phyloP scores from a whole-genome alignment of 164 flowering plant species.

The Macadamia tetraphylla region DNA sequence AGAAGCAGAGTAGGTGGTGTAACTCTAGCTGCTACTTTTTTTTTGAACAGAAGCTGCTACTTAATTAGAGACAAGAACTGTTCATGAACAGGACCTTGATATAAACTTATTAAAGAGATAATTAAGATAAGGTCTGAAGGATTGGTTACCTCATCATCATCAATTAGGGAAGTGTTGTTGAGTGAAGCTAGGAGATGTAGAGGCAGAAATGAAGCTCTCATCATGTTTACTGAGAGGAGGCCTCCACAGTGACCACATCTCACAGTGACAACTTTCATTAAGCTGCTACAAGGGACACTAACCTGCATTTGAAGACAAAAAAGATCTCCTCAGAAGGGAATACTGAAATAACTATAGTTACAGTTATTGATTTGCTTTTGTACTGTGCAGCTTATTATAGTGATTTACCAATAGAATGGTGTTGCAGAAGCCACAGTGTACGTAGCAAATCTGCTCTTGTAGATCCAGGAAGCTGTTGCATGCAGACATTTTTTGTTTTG shows the following conservation, averaged over 20 bases:
- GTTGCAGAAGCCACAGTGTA: neutral
- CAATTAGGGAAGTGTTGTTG: neutral
- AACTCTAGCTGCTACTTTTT: too few relatives aligned
- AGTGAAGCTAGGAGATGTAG: conserved; percentile 57
- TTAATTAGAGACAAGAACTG: too few relatives aligned
- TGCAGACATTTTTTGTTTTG: too few relatives aligned
- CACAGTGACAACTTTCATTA: conserved; percentile 68
- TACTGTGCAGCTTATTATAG: neutral
- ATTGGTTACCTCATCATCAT: conserved; percentile 21
- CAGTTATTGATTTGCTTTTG: neutral
- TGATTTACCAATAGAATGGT: neutral
- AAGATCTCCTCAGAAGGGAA: neutral
- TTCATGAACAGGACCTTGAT: neutral
- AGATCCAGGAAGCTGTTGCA: neutral
- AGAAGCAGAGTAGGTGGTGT: too few relatives aligned
- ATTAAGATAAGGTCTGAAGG: neutral
- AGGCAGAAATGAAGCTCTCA: conserved; percentile 66
- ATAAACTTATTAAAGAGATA: neutral
- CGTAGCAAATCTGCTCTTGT: neutral
- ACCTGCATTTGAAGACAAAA: conserved; percentile 41
- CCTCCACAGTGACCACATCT: conserved; percentile 84
- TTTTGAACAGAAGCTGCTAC: too few relatives aligned
- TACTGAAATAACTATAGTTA: neutral
- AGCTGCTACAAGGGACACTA: conserved; percentile 68
- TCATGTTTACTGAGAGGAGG: conserved; percentile 80